Conservation (phyloP, 2,329 filamentous ascomycete genomes). For the Dactylonectria estremocensis region DNA sequence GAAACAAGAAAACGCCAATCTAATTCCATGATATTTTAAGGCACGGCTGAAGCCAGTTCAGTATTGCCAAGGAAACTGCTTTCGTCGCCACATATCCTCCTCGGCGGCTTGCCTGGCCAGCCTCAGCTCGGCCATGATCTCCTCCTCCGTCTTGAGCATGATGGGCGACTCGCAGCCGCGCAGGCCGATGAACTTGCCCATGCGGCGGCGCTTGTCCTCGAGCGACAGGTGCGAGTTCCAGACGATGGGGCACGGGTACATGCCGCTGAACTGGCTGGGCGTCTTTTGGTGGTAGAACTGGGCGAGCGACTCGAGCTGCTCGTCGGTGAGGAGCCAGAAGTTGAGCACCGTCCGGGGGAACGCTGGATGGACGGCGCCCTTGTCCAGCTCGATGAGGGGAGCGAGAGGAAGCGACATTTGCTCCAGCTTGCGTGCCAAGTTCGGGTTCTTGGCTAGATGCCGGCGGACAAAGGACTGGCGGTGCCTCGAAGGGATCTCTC, state of each 20-base stretch:
- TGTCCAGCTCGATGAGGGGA: constrained; percentile 76
- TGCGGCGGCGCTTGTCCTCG: constrained; percentile 79
- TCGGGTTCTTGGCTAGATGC: constrained; percentile 62
- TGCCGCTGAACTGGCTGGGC: constrained; percentile 66
- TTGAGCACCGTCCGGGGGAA: constrained; percentile 78
- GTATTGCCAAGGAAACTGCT: constrained; percentile 54
- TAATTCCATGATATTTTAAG: neutral
- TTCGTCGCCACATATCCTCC: constrained; percentile 65
- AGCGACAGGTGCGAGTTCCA: constrained; percentile 70
- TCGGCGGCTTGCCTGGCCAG: constrained; percentile 57
- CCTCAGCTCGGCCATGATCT: constrained; percentile 62
- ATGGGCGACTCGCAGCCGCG: constrained; percentile 66
- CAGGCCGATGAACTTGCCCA: constrained; percentile 82
- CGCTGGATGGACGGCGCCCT: constrained; percentile 73
- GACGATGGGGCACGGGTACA: constrained; percentile 78
- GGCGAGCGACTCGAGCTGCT: constrained; percentile 78
- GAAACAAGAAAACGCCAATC: constrained; percentile 17
- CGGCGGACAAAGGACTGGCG: constrained; percentile 50
- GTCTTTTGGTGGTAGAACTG: constrained; percentile 81
- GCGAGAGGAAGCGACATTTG: constrained; percentile 77
- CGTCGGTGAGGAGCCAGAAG: constrained; percentile 82
- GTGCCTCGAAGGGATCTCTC: constrained; percentile 53
- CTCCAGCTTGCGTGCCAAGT: constrained; percentile 72
- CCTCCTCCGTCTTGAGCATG: constrained; percentile 61
- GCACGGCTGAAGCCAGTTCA: neutral